Conservation (phyloP, 2,329 filamentous ascomycete species). For the Hypoxylon sp. region DNA sequence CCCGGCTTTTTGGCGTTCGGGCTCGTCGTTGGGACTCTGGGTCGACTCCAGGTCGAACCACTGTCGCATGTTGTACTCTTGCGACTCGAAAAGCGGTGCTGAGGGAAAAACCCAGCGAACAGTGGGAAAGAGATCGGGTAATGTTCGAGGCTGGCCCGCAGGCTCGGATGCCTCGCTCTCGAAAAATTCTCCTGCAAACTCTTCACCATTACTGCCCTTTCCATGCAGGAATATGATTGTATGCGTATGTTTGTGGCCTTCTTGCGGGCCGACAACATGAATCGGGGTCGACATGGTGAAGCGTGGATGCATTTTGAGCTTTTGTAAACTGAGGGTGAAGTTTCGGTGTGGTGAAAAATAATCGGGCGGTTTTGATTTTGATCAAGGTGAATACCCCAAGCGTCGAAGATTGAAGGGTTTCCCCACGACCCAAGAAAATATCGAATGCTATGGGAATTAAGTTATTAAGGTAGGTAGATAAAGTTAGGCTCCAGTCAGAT, state of each 20-base stretch:
- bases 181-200: conserved; percentile 58
- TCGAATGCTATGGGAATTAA: too few species aligned
- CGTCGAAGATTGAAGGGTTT: too few species aligned
- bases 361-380: too few species aligned
- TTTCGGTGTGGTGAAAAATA: too few species aligned
- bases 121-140: conserved; percentile 42
- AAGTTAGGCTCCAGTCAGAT: too few species aligned
- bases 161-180: conserved; percentile 49
- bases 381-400: too few species aligned
- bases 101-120: conserved; percentile 50
- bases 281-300: too few species aligned
- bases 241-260: conserved; percentile 52
- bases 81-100: conserved; percentile 35
- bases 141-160: conserved; percentile 36
- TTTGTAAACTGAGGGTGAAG: too few species aligned
- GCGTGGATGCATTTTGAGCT: too few species aligned
- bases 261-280: not conserved
- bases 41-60: conserved; percentile 63
- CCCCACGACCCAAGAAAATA: too few species aligned
- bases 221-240: conserved; percentile 62
- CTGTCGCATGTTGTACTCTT: conserved; percentile 38
- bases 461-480: too few species aligned
- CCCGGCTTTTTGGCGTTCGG: conserved; percentile 42
- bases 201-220: conserved; percentile 53
- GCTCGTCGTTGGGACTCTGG: conserved; percentile 57